phyloP scores from a whole-genome alignment of 1,284 basidiomycete genomes.

The Blastosporella zonata region DNA sequence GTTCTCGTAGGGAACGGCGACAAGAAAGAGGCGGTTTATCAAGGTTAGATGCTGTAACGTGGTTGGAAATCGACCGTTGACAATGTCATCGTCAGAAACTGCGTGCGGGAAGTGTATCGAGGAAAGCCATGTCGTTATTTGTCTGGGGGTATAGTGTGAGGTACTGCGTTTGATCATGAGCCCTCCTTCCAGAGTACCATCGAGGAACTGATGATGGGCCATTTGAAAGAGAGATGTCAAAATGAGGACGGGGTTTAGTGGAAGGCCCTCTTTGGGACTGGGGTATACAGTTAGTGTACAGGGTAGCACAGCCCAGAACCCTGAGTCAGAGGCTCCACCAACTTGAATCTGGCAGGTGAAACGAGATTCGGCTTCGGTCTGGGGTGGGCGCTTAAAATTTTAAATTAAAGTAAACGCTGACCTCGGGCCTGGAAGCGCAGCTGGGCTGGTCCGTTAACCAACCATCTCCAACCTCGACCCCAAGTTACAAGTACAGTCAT shows the following conservation, averaged over 20 bases:
- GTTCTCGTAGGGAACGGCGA: constrained; percentile 22
- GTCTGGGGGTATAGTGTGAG: constrained; percentile 10
- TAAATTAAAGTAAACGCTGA: too few relatives aligned
- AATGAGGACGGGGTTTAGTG: not conserved
- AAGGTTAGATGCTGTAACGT: constrained; percentile 19
- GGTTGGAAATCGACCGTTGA: constrained; percentile 14
- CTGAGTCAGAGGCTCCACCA: not conserved
- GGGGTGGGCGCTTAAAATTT: too few relatives aligned
- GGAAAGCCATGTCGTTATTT: constrained; percentile 11
- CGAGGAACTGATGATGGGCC: not conserved
- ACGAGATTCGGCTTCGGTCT: too few relatives aligned
- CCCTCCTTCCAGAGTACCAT: constrained; percentile 5
- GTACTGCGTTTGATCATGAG: constrained; percentile 3
- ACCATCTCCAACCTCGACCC: too few relatives aligned
- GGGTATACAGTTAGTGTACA: not conserved
- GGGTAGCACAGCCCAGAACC: not conserved
- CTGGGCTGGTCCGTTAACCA: too few relatives aligned
- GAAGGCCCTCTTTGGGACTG: not conserved
- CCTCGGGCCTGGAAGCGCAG: too few relatives aligned
- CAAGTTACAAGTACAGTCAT: too few relatives aligned
- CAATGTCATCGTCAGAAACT: constrained; percentile 12
- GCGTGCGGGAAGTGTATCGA: constrained; percentile 9
- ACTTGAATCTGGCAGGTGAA: too few relatives aligned
- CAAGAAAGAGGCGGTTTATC: constrained; percentile 18
- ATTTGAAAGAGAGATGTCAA: not conserved